phyloP scores from a whole-genome alignment of 345 rosid genomes.

The Trapa incisa region DNA sequence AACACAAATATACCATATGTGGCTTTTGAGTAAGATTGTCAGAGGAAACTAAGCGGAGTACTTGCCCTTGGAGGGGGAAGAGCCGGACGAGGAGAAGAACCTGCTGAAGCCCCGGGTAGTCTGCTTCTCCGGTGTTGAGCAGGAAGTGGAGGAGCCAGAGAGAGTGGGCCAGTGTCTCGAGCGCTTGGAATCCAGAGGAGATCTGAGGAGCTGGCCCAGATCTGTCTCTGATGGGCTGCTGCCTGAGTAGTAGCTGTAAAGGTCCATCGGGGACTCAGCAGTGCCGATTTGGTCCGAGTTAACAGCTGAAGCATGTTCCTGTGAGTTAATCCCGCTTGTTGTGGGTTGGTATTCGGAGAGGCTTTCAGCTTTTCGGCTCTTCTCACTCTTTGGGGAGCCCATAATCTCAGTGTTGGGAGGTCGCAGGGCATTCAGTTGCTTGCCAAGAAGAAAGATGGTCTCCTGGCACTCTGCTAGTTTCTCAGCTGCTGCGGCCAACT shows the following conservation, averaged over 20 bases:
- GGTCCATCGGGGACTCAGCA: slow-evolving; percentile 27
- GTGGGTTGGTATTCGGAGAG: not conserved
- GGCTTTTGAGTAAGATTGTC: not conserved
- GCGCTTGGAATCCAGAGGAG: slow-evolving; percentile 38
- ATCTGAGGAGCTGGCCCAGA: slow-evolving; percentile 24
- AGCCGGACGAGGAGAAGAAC: slow-evolving; percentile 46
- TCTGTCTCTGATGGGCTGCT: slow-evolving; percentile 53
- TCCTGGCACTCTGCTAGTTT: slow-evolving; percentile 93
- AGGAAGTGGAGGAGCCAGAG: slow-evolving; percentile 36
- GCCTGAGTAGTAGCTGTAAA: slow-evolving; percentile 17
- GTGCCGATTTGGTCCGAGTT: slow-evolving; percentile 17
- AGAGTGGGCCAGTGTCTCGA: slow-evolving; percentile 54
- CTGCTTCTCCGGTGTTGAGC: slow-evolving; percentile 57
- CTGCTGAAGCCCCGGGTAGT: slow-evolving; percentile 66
- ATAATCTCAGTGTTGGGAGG: slow-evolving; percentile 36
- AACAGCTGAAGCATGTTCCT: not conserved
- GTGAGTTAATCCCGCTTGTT: not conserved
- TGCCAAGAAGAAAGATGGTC: slow-evolving; percentile 89
- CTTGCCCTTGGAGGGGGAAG: slow-evolving; percentile 45
- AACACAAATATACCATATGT: not conserved
- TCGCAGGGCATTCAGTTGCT: slow-evolving; percentile 62
- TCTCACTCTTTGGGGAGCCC: not conserved
- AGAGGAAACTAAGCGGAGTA: slow-evolving; percentile 4
- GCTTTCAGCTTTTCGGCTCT: slow-evolving; percentile 2
- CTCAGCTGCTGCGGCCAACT: slow-evolving; percentile 80